Percentiles rank a stretch among this genome's conserved stretches.
Conservation (phyloP, 208 protist genomes). For the Leishmania tropica region DNA sequence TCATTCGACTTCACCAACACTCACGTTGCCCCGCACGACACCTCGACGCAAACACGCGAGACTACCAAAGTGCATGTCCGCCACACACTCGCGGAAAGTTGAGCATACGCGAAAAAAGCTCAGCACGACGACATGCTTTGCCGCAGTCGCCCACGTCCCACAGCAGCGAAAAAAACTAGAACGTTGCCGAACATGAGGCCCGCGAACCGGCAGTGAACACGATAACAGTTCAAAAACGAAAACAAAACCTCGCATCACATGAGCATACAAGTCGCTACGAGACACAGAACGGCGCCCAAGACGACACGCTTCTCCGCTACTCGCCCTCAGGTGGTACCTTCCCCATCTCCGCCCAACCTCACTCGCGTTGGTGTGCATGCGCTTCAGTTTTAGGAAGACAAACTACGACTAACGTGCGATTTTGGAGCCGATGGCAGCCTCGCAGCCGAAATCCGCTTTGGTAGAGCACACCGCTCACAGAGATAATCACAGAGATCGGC, state of each 20-base stretch:
- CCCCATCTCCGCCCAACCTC: not conserved
- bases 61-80: not conserved
- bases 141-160: not conserved
- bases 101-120: not conserved
- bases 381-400: not conserved
- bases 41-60: not conserved
- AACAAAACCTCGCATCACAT: not conserved
- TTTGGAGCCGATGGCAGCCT: not conserved
- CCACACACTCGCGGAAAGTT: not conserved
- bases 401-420: not conserved
- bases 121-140: not conserved
- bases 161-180: not conserved
- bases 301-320: not conserved
- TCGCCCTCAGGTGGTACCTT: not conserved
- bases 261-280: not conserved
- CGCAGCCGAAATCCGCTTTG: not conserved
- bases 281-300: not conserved
- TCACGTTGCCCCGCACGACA: not conserved
- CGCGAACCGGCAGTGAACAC: not conserved
- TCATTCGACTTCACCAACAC: not conserved
- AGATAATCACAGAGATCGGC: not conserved
- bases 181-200: not conserved
- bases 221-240: not conserved
- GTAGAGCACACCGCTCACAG: not conserved
- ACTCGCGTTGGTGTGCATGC: not conserved